Evolutionary conservation across 1,284 basidiomycete genomes (phyloP), one percentile per base, ranked within the genome.

Genomic region (Ustilago shanxiensis): DNA sequence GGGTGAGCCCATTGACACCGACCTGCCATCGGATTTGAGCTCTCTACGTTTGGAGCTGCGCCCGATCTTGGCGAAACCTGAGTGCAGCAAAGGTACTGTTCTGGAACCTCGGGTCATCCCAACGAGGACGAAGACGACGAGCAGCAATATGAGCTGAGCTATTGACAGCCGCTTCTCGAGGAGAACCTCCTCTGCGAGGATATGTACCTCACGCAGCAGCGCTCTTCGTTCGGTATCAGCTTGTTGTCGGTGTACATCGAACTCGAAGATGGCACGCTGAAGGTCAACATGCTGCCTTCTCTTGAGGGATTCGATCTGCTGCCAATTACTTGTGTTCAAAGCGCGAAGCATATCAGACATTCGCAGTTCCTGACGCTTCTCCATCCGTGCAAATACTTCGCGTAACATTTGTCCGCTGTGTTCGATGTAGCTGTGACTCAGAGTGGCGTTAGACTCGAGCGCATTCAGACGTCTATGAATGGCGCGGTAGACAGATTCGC

Each of bases 401-500:
- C 93, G 89, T 37, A 97, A 89, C 37, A 91, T 90, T 22, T 90
- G 88, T 0, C 92, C 93, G 85, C 97, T 95, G 83, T 96, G 94
- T 82, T 96, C 94, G 26, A 97, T 91, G 85, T 97, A 99, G 20
- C 91, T 89, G 55, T 92, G 90, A 59, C 94, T 93, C 1, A 98
- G 88, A 0, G 93, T 95, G 45, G 94, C 92, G 82, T 97, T 97
- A 8, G 90, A 89, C 85, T 99, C 96, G 5, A 99, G 89, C 7
- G 91, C 91, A 7, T 90, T 90, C 14, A 99, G 89, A 2, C 95
- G 91, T 76, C 98, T 96, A 90, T 95, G 95, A 80, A 99, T 99
- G 11, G 93, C 94, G 11, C 95, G 92, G 83, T 97, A 99, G 81
- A 99, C 96, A 0, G 94, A 96, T 86, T 99, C 85, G 44, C 72